phyloP scores from a whole-genome alignment of 805 yeast genomes.

The Ogataea siamensis region DNA sequence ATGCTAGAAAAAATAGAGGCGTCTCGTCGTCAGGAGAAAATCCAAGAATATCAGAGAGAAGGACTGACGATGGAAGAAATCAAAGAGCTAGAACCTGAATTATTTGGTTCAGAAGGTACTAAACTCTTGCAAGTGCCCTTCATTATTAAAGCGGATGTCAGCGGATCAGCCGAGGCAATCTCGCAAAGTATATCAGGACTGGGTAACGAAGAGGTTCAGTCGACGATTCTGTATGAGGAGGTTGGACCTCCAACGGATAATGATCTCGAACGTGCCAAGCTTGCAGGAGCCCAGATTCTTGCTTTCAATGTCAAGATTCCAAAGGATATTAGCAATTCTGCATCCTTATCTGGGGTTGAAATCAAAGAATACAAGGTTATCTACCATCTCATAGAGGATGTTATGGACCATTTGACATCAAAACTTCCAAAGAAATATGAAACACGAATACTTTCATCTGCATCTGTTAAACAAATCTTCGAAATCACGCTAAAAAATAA shows the following conservation, averaged over 20 bases:
- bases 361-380: slow-evolving; percentile 74
- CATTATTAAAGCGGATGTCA: slow-evolving; percentile 86
- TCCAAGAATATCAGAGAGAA: slow-evolving; percentile 55
- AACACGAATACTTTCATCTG: slow-evolving; percentile 62
- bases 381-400: slow-evolving; percentile 83
- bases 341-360: slow-evolving; percentile 53
- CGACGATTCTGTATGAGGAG: slow-evolving; percentile 65
- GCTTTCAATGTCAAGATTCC: slow-evolving; percentile 76
- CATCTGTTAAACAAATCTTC: slow-evolving; percentile 69
- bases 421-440: slow-evolving; percentile 66
- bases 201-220: slow-evolving; percentile 84
- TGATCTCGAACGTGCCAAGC: slow-evolving; percentile 65
- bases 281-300: slow-evolving; percentile 69
- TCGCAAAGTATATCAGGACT: slow-evolving; percentile 72
- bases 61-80: slow-evolving; percentile 57
- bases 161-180: slow-evolving; percentile 94
- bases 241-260: slow-evolving; percentile 75
- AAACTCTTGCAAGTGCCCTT: slow-evolving; percentile 46
- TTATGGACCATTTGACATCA: slow-evolving; percentile 59
- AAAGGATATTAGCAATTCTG: slow-evolving; percentile 57
- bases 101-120: slow-evolving; percentile 33
- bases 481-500: slow-evolving; percentile 59
- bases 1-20: slow-evolving; percentile 55
- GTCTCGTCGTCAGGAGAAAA: slow-evolving; percentile 49
- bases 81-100: slow-evolving; percentile 33